Base-by-base conservation (phyloP, 257 asterid genomes). In the Lithospermum erythrorhizon region DNA sequence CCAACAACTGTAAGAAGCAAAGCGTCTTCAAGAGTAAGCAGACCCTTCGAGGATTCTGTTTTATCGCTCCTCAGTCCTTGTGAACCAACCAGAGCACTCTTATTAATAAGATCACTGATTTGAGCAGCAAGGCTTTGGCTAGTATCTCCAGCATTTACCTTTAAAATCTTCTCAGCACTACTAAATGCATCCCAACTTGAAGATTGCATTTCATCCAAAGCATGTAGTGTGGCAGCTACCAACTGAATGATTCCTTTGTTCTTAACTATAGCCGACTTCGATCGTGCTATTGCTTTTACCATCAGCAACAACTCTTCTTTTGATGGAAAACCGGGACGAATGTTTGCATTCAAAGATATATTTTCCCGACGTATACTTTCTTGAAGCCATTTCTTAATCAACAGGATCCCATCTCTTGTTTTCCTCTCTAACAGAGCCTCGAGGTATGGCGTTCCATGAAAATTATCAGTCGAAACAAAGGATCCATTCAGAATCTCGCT, bases 91-190 rank as follows among this genome's bases (percentile, higher is more conserved):
- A 86, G 67, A 66, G 91, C 73, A 62, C 96, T 81, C 77, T 89
- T 93, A 54, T 85, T 93, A 63, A 89, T 82, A 75, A 93, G 95
- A 78, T 93, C 99, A 57, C 87, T 77, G 66, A 93, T 83, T 81
- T 90, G 99, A 70, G 99, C 86, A 68, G 99, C 95, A 61, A 93
- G 97, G 79, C 85, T 89, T 68, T 93, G 99, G 87, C 87, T 89
- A 29, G 96, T 76, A 60, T 93, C 99, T 22, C 87, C 86, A 62
- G 97, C 94, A 79, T 87, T 93, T 63, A 87, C 96, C 24, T 89
- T 83, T 72, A 93, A 67, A 66, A 89, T 89, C 81, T 81, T 93
- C 88, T 93, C 97, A 2, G 97, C 97, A 53, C 97, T 89, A 57
- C 53, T 81, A 75, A 89, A 89, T 59, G 96, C 99, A 72, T 84